phyloP scores from a whole-genome alignment of 345 rosid species.

The Ceriops tagal region DNA sequence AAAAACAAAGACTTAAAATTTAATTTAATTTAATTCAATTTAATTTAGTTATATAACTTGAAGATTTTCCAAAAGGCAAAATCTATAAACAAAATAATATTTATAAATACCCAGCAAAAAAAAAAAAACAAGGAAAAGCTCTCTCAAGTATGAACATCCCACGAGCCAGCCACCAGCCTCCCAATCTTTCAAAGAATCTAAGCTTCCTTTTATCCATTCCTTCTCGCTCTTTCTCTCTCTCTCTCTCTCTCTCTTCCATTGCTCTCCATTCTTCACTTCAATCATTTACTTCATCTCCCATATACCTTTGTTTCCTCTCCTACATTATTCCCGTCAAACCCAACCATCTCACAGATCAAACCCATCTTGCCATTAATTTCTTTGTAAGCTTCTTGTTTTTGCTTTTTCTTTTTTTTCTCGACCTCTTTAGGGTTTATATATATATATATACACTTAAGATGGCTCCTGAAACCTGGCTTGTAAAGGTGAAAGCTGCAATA shows the following conservation, averaged over 20 bases:
- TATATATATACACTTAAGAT: constrained; percentile 18
- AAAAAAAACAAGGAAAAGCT: background rate
- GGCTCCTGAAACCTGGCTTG: constrained; percentile 88
- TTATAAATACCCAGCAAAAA: too few species aligned
- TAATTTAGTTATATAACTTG: too few species aligned
- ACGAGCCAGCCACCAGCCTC: background rate
- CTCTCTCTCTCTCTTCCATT: constrained; percentile 32
- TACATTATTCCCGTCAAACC: background rate
- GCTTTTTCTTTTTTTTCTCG: background rate
- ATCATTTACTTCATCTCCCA: constrained; percentile 18
- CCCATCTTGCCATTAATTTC: too few species aligned
- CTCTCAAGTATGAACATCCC: background rate
- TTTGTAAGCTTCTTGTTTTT: too few species aligned
- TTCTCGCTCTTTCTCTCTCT: constrained; percentile 10
- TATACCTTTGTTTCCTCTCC: background rate
- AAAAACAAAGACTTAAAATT: too few species aligned
- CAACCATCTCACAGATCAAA: background rate
- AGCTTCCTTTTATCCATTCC: too few species aligned
- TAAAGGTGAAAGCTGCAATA: constrained; percentile 67
- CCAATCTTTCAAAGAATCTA: background rate
- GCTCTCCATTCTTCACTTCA: constrained; percentile 23
- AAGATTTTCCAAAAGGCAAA: too few species aligned
- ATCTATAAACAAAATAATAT: too few species aligned
- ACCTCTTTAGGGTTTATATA: background rate
- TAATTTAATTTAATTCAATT: too few species aligned